Percentiles rank a stretch among this genome's conserved stretches.
These are phyloP conservation scores for Laguncularia racemosa DNA, from an alignment of 345 rosid genomes.

Conservation along the genomic window DNA sequence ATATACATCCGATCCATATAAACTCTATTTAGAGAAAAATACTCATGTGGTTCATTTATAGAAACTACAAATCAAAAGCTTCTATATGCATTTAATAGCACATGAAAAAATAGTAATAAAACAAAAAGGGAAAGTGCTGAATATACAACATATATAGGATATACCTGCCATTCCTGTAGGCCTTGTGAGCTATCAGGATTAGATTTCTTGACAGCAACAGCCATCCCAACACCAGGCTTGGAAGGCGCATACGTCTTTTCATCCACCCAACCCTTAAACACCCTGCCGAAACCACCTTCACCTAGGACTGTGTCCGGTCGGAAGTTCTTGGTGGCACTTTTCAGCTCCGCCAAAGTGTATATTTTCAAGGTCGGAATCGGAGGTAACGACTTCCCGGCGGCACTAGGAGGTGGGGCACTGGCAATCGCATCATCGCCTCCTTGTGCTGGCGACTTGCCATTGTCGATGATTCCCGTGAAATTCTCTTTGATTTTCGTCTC, in stretches of 20 bases:
- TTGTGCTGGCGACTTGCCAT: not conserved
- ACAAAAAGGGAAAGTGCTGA: too few species aligned
- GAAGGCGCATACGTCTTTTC: conserved; percentile 51
- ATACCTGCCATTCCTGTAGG: conserved; percentile 78
- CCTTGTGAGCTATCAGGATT: conserved; percentile 72
- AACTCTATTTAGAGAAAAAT: too few species aligned
- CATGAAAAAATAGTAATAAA: not conserved
- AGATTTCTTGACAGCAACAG: conserved; percentile 86
- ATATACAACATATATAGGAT: too few species aligned
- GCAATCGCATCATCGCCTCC: not conserved
- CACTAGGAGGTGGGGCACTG: not conserved
- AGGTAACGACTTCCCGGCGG: conserved; percentile 8
- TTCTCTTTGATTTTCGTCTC: too few species aligned
- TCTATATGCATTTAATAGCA: not conserved
- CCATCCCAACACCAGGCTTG: conserved; percentile 49
- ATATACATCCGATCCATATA: too few species aligned
- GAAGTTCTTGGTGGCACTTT: conserved; percentile 63
- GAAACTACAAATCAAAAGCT: not conserved
- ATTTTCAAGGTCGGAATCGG: conserved; percentile 29
- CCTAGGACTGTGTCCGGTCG: conserved; percentile 63
- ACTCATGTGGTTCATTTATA: too few species aligned
- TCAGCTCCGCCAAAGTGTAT: conserved; percentile 49
- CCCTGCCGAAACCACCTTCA: conserved; percentile 88
- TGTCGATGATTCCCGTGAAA: not conserved
- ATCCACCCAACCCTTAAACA: conserved; percentile 84